Evolutionary conservation across 805 yeast species (phyloP), one percentile per base, ranked within the genome.

Genomic region (Kazachstania martiniae): DNA sequence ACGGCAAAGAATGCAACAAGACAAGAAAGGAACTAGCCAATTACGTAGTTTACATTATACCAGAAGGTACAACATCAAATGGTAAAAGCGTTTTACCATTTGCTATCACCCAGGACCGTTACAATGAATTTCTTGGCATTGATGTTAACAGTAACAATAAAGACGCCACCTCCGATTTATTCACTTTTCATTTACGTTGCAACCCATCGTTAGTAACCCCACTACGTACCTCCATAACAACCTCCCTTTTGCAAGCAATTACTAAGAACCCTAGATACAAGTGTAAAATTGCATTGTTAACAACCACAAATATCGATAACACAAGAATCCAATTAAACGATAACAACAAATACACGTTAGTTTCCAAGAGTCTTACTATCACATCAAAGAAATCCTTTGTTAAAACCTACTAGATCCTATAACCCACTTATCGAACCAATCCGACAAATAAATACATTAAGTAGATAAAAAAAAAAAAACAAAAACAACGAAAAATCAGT

Each of bases 1-100:
- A 27, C 28, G 41, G 46, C 14, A 26, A 33, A 33, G 31, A 39
- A 26, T 27, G 43, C 18, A 28, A 24, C n/a, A 43, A 36, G 5
- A 38, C 42, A 16, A 28, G 35, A 3, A 25, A 35, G 1, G 41
- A 50, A 18, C 46, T 56, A 14, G 49, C 53, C 3, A 61, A 64
- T n/a, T 65, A 68, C 26, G 58, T 64, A 0, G 63, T 74, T 4
- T 76, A 68, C 32, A 43, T 80, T 15, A 73, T 85, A 36, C 65
- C 77, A 3, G 96, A 86, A 48, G 94, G 94, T 0, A 82, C 94
- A 0, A 67, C 94, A 0, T 74, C 94, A 0, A 89, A 87, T 50
- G 91, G 93, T 31, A 75, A 76, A 39, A 75, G 86, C 0, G 49
- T 87, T 1, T 63, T 87, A 39, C 74, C 84, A 3, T 69, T 81